Evolutionary conservation across 2,329 filamentous ascomycete genomes (phyloP).

Genomic region (Mycosphaerella sp.): DNA sequence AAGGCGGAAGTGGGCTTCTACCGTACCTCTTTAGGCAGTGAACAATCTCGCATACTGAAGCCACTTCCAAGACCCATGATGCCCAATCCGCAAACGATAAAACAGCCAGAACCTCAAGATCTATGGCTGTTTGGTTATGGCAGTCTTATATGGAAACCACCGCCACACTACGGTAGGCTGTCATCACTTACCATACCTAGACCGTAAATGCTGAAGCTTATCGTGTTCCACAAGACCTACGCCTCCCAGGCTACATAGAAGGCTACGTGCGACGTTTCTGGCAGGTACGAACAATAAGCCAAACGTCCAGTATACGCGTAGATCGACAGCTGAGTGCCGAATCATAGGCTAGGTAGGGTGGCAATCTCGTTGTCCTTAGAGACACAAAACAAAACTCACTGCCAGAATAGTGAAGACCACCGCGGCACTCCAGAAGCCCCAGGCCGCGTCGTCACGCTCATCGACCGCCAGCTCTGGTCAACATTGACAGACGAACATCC

Average conservation of each 20-base stretch:
- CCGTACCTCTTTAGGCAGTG: too few relatives aligned
- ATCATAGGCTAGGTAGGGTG: slow-evolving; percentile 28
- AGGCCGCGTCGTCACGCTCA: slow-evolving; percentile 87
- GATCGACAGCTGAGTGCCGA: background rate
- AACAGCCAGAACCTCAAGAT: slow-evolving; percentile 34
- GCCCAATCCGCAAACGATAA: background rate
- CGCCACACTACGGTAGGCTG: slow-evolving; percentile 80
- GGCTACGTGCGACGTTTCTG: slow-evolving; percentile 95
- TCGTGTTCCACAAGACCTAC: slow-evolving; percentile 54
- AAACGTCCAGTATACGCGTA: background rate
- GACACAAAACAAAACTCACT: background rate
- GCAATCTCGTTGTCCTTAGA: background rate
- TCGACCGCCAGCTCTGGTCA: slow-evolving; percentile 77
- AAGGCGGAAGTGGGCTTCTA: too few relatives aligned
- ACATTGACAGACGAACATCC: slow-evolving; percentile 61
- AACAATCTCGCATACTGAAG: background rate
- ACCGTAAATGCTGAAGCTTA: slow-evolving; percentile 1
- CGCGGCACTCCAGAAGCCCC: slow-evolving; percentile 82
- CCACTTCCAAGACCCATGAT: background rate
- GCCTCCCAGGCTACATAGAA: slow-evolving; percentile 82
- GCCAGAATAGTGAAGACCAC: slow-evolving; percentile 72
- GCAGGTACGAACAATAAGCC: slow-evolving; percentile 62
- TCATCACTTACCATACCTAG: background rate
- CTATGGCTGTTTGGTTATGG: slow-evolving; percentile 98
- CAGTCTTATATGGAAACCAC: slow-evolving; percentile 98